Base-by-base conservation (phyloP, 2,329 filamentous ascomycete genomes). In the Dothideomycetidae sp. region DNA sequence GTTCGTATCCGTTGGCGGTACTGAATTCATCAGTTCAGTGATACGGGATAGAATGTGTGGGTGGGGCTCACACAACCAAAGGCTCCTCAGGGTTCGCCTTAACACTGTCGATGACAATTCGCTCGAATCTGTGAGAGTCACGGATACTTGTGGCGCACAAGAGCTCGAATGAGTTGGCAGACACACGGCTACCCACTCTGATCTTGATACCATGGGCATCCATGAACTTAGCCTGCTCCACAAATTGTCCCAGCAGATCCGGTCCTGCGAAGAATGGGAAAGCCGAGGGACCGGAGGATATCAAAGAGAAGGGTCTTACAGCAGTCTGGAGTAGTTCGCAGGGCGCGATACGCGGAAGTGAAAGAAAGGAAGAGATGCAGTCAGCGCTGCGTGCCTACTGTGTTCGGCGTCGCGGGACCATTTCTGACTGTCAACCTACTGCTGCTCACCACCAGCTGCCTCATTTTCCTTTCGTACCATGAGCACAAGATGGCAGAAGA, bases 1-100 rank as follows among this genome's bases (percentile, higher is more conserved):
- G 46, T 35, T 54, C 50, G 36, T 55, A 54, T 5, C 51, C 52
- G 19, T 53, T 57, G 42, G 55, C 45, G 3, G 52, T 29, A 28
- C 44, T 45, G 9, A n/a, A 29, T 2, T 5, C 23, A 4, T 31
- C 30, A 39, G 19, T 12, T n/a, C n/a, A n/a, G n/a, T 10, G 31
- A 13, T 23, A 26, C 17, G 13, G 19, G 17, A 11, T 16, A 21
- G 23, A 10, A 19, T 13, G n/a, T n/a, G n/a, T 3, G n/a, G 10
- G 11, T 2, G 26, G 10, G 5, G 17, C 44, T 7, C 31, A 45
- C 40, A 57, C 49, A 40, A 55, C 44, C 4, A 56, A 42, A n/a
- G 53, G 53, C 36, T 57, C 54, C 2, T 43, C 37, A 4, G 54
- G 53, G 37, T 52, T 52, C 14, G 46, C 37, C 18, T 43, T 45